Percentiles rank a stretch among this genome's conserved stretches.
phyloP scores from a whole-genome alignment of 2,329 filamentous ascomycete genomes.

The Paraphaeosphaeria sporulosa region DNA sequence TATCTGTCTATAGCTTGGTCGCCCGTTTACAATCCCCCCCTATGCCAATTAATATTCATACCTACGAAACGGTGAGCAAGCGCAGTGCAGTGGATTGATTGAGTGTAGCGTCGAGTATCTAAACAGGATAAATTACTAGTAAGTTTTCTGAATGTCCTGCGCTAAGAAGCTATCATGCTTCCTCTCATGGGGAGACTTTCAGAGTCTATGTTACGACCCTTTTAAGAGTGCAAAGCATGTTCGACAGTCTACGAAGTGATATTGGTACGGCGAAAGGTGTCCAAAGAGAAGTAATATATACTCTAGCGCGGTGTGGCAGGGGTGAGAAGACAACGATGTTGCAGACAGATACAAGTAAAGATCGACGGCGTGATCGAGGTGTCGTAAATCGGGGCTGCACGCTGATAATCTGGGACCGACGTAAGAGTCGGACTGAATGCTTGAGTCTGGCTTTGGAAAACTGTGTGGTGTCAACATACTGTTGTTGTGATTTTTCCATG shows the following conservation, averaged over 20 bases:
- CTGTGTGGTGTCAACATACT: background rate
- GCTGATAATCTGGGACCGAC: background rate
- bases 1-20: too few relatives aligned
- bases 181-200: background rate
- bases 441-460: background rate
- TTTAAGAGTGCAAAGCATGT: background rate
- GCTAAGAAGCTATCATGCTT: background rate
- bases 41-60: too few relatives aligned
- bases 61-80: too few relatives aligned
- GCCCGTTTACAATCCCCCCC: too few relatives aligned
- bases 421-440: background rate
- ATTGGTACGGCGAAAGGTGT: background rate
- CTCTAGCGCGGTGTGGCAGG: background rate
- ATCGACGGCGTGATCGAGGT: background rate
- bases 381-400: background rate
- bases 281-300: background rate
- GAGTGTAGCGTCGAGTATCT: constrained; percentile 1
- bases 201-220: background rate
- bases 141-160: background rate
- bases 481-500: background rate
- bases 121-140: background rate
- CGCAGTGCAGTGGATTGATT: background rate
- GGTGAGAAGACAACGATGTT: background rate
- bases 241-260: background rate
- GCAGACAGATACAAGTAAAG: background rate